Base-by-base conservation (phyloP, 2,329 filamentous ascomycete genomes). In the Westerdykella aurantiaca region DNA sequence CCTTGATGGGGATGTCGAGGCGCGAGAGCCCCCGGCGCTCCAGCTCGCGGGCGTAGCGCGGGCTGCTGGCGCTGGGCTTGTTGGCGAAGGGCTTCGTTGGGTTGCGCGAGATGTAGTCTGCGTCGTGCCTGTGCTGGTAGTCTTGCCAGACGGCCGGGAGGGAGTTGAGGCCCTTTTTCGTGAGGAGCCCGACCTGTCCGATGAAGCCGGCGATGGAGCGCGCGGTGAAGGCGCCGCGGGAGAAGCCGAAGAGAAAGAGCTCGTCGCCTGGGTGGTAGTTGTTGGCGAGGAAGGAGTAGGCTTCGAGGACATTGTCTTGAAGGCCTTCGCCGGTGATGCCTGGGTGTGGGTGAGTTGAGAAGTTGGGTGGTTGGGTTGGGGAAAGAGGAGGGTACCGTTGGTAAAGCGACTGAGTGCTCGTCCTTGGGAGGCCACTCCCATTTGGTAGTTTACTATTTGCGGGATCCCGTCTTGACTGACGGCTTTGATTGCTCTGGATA, bases 191-290 rank as follows among this genome's bases (percentile, higher is more conserved):
- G 10, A 73, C 54, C 17, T 70, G 61, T 4, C 63, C 62, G 17
- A 74, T 67, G 29, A 74, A 58, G 13, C 71, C 71, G 6, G 63
- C 70, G 11, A 73, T 64, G 31, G 58, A 63, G 37, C 64, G 61
- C 7, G 61, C 76, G 1, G 71, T 75, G 49, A 68, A 75, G 2
- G 72, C 71, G 14, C 72, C 72, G 40, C 72, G 56, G 2, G 70
- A 73, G 49, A 74, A 75, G 2, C 72, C 72, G 4, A 74, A 50
- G 7, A 75, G 55, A 47, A 73, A 74, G 35, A 75, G 72, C 14
- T 71, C 70, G 45, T 74, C 72, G 43, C 75, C 75, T 0, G 67
- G 67, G n/a, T 69, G 61, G 50, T 73, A 78, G 56, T 78, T 79
- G 43, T 73, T 72, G n/a, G 71, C 68, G 2, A 78, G 58, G 53